These are phyloP conservation scores for Boletus rufocinnamomeus DNA, from an alignment of 768 basidiomycete genomes.

Conservation along the genomic window DNA sequence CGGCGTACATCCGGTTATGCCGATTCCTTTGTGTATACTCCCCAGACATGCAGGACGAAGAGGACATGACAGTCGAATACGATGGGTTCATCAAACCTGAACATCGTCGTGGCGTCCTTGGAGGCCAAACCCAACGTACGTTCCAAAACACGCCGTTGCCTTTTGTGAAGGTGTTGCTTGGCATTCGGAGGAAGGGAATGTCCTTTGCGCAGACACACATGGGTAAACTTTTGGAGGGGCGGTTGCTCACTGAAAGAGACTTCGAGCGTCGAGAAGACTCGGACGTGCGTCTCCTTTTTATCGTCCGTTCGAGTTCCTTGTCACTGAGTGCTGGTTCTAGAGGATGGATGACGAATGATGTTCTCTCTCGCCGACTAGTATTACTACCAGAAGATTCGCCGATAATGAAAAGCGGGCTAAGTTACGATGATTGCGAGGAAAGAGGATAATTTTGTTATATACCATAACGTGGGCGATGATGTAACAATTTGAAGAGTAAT, in stretches of 20 bases:
- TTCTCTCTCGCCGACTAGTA: background rate
- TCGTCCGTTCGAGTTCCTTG: no score
- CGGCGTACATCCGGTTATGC: conserved; percentile 39
- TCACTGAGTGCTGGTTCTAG: background rate
- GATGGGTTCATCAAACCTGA: conserved; percentile 26
- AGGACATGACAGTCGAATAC: conserved; percentile 36
- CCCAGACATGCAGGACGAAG: conserved; percentile 46
- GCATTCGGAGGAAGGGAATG: conserved; percentile 42
- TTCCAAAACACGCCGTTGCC: conserved; percentile 18
- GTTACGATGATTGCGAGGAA: background rate
- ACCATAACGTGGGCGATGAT: background rate
- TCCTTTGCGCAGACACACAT: conserved; percentile 40
- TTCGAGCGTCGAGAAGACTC: conserved; percentile 19
- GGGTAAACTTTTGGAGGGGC: conserved; percentile 40
- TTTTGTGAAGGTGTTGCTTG: conserved; percentile 36
- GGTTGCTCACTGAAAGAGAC: conserved; percentile 29
- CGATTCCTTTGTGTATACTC: conserved; percentile 40
- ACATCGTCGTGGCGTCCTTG: background rate
- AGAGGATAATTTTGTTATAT: background rate
- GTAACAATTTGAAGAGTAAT: background rate
- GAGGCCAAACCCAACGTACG: background rate
- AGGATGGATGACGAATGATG: background rate
- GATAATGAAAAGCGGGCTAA: background rate
- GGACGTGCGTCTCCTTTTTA: background rate
- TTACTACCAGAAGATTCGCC: background rate